Conservation (phyloP, 2,329 filamentous ascomycete genomes). For the Pezicula neosporulosa region DNA sequence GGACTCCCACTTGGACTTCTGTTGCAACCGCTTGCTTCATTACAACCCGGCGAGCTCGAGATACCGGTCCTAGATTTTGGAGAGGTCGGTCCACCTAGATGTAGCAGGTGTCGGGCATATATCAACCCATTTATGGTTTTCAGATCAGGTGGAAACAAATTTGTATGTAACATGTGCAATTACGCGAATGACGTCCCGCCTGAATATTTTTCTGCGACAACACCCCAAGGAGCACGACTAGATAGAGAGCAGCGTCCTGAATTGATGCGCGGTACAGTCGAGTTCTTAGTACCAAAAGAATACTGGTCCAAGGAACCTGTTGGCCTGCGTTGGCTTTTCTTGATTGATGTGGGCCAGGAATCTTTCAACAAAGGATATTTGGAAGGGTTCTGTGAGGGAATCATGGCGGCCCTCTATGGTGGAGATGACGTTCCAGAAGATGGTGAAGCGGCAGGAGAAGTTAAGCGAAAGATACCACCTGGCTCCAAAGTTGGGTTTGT, state of each 20-base stretch:
- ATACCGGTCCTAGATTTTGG: conserved; percentile 96
- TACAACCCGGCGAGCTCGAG: conserved; percentile 79
- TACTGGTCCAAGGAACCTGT: conserved; percentile 97
- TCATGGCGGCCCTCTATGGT: conserved; percentile 80
- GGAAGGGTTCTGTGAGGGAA: conserved; percentile 85
- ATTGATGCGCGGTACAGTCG: conserved; percentile 85
- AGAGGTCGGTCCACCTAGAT: conserved; percentile 83
- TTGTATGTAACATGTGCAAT: conserved; percentile 96
- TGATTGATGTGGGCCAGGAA: conserved; percentile 92
- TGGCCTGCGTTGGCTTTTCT: conserved; percentile 81
- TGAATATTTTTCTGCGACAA: conserved; percentile 92
- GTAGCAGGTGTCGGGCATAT: conserved; percentile 88
- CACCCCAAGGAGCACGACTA: conserved; percentile 79
- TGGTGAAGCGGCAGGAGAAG: conserved; percentile 40
- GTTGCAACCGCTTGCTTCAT: conserved; percentile 79
- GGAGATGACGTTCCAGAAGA: conserved; percentile 48
- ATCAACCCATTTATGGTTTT: conserved; percentile 99
- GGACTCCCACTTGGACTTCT: conserved; percentile 83
- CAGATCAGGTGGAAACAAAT: conserved; percentile 88
- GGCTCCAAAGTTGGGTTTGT: conserved; percentile 91
- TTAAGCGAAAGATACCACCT: conserved; percentile 60
- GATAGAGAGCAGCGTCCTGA: conserved; percentile 89
- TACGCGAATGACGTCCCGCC: conserved; percentile 91
- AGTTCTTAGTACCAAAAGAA: conserved; percentile 96
- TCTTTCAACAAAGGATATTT: conserved; percentile 87